These are phyloP conservation scores for Trifolium dubium DNA, from an alignment of 306 rosid genomes.

Conservation along the genomic window DNA sequence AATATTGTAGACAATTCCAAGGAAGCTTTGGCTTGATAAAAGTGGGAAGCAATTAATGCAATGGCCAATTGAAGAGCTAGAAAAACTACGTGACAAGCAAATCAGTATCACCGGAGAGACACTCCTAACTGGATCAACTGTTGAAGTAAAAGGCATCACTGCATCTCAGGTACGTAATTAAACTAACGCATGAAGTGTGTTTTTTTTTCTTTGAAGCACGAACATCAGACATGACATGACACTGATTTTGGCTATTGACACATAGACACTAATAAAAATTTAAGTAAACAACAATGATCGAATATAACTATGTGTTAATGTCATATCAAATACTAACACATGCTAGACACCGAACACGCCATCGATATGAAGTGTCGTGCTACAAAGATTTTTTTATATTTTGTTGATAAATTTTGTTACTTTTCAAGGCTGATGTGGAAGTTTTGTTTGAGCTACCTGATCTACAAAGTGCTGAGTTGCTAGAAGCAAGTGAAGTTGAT, in stretches of 20 bases:
- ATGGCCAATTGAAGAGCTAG: slow-evolving; percentile 64
- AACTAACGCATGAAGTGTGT: not conserved
- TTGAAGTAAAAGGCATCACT: slow-evolving; percentile 55
- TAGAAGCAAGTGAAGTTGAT: slow-evolving; percentile 47
- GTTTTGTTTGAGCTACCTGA: slow-evolving; percentile 50
- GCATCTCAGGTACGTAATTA: slow-evolving; percentile 58
- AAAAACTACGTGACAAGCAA: slow-evolving; percentile 44
- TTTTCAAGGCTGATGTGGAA: slow-evolving; percentile 62
- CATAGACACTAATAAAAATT: too few relatives aligned
- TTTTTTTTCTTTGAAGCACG: not conserved
- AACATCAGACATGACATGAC: not conserved
- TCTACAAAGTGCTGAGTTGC: slow-evolving; percentile 42
- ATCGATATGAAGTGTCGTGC: not conserved
- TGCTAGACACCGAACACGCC: not conserved
- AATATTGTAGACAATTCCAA: slow-evolving; percentile 54
- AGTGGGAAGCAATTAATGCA: slow-evolving; percentile 54
- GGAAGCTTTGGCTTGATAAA: slow-evolving; percentile 55
- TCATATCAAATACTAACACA: not conserved
- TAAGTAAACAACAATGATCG: too few relatives aligned
- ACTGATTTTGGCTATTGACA: too few relatives aligned
- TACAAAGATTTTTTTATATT: not conserved
- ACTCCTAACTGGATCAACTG: slow-evolving; percentile 38
- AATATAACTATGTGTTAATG: not conserved
- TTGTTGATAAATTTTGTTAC: not conserved
- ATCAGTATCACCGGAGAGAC: slow-evolving; percentile 37